These are phyloP conservation scores for Saturnispora ahearnii DNA, from an alignment of 805 yeast genomes.

Conservation along the genomic window DNA sequence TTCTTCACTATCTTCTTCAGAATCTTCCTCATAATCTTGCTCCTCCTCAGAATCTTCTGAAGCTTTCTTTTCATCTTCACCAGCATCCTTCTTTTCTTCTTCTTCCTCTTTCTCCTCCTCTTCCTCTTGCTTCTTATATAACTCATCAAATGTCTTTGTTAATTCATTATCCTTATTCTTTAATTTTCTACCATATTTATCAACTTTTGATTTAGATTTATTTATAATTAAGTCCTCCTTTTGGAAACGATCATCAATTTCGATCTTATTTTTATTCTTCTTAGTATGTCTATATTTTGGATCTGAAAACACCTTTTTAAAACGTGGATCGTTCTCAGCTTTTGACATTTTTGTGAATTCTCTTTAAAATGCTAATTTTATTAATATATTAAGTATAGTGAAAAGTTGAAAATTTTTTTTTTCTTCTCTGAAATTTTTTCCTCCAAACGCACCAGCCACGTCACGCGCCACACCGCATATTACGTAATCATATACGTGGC, in stretches of 20 bases:
- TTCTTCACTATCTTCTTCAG: constrained; percentile 19
- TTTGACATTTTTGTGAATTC: constrained; percentile 2
- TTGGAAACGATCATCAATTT: constrained; percentile 76
- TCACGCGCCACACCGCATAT: not conserved
- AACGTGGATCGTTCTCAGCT: constrained; percentile 53
- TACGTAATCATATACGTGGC: not conserved
- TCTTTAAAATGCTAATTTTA: not conserved
- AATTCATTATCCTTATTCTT: constrained; percentile 22
- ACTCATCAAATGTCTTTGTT: constrained; percentile 41
- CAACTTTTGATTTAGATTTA: constrained; percentile 60
- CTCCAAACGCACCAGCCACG: not conserved
- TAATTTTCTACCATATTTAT: constrained; percentile 78
- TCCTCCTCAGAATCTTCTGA: constrained; percentile 36
- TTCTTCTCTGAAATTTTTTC: not conserved
- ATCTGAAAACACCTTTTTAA: constrained; percentile 69
- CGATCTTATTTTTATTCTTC: constrained; percentile 58
- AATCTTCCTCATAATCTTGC: constrained; percentile 30
- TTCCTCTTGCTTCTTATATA: constrained; percentile 41
- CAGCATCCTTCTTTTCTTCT: constrained; percentile 21
- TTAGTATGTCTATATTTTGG: constrained; percentile 80
- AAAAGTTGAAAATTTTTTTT: not conserved
- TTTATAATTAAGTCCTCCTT: constrained; percentile 45
- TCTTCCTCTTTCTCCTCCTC: constrained; percentile 21
- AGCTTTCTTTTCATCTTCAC: constrained; percentile 28
- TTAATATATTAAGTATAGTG: not conserved